Evolutionary conservation across 2,329 filamentous ascomycete species (phyloP).

Genomic region (Periglandula ipomoeae): DNA sequence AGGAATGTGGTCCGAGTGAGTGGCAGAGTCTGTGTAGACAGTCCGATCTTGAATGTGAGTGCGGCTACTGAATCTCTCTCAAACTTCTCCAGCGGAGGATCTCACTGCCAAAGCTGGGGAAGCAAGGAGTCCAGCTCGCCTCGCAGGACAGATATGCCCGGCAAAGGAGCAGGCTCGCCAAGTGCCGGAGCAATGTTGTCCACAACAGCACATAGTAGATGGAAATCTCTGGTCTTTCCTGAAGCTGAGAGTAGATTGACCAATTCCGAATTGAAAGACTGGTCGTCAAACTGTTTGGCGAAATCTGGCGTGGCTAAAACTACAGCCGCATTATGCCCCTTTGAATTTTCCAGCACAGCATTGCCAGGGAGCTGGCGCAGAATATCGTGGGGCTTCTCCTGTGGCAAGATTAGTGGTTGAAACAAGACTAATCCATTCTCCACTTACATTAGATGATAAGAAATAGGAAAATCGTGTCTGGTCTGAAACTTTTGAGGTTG

Average conservation of each 20-base stretch:
- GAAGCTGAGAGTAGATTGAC: slow-evolving; percentile 37
- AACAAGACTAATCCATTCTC: neutral
- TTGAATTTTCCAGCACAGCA: slow-evolving; percentile 18
- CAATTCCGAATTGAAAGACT: slow-evolving; percentile 31
- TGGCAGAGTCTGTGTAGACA: slow-evolving; percentile 44
- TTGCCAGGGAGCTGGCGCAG: slow-evolving; percentile 14
- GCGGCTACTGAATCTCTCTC: slow-evolving; percentile 28
- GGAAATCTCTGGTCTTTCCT: slow-evolving; percentile 27
- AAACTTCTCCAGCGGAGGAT: slow-evolving; percentile 16
- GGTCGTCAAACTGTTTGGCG: slow-evolving; percentile 37
- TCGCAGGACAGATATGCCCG: slow-evolving; percentile 44
- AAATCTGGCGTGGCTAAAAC: slow-evolving; percentile 41
- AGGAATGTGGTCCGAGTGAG: slow-evolving; percentile 72
- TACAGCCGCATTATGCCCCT: slow-evolving; percentile 32
- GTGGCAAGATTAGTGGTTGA: neutral
- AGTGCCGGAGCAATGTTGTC: slow-evolving; percentile 39
- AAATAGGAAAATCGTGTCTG: slow-evolving; percentile 16
- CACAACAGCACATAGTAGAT: slow-evolving; percentile 45
- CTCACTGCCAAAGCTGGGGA: slow-evolving; percentile 34
- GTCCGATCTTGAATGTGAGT: slow-evolving; percentile 31
- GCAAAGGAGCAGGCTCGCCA: slow-evolving; percentile 20
- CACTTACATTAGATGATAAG: slow-evolving; percentile 9
- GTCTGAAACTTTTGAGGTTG: slow-evolving; percentile 6
- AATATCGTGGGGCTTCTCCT: slow-evolving; percentile 12
- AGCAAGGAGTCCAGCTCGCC: slow-evolving; percentile 32